Conservation (phyloP, 2,329 filamentous ascomycete species). For the Aspergillus ustus region DNA sequence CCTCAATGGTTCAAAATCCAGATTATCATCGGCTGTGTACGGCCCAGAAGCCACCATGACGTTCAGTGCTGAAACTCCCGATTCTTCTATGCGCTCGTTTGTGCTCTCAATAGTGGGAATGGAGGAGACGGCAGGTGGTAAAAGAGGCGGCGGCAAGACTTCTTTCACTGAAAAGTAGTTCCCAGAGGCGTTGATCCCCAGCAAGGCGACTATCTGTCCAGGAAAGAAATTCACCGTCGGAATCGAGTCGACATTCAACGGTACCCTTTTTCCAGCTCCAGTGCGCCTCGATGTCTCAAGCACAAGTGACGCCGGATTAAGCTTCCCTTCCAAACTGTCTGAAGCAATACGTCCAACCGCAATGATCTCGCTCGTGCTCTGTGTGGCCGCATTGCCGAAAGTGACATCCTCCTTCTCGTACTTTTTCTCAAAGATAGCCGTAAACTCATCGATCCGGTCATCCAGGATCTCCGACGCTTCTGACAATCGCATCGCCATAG, state of each 20-base stretch:
- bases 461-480: slow-evolving; percentile 93
- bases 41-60: slow-evolving; percentile 82
- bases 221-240: slow-evolving; percentile 84
- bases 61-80: slow-evolving; percentile 71
- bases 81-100: slow-evolving; percentile 70
- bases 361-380: slow-evolving; percentile 84
- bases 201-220: slow-evolving; percentile 87
- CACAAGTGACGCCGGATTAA: slow-evolving; percentile 83
- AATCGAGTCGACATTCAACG: slow-evolving; percentile 74
- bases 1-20: slow-evolving; percentile 86
- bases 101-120: slow-evolving; percentile 68
- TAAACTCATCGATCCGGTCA: slow-evolving; percentile 91
- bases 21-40: slow-evolving; percentile 89
- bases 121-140: slow-evolving; percentile 74
- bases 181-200: slow-evolving; percentile 85
- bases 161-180: slow-evolving; percentile 80
- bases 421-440: slow-evolving; percentile 71
- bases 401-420: slow-evolving; percentile 76
- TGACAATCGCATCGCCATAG: slow-evolving; percentile 91
- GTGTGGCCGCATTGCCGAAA: slow-evolving; percentile 84
- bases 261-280: slow-evolving; percentile 80
- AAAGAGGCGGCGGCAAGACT: slow-evolving; percentile 73
- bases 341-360: slow-evolving; percentile 91
- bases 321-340: slow-evolving; percentile 79
- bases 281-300: slow-evolving; percentile 85